phyloP scores from a whole-genome alignment of 2,329 filamentous ascomycete species.

The Chaetomium olivaceum region DNA sequence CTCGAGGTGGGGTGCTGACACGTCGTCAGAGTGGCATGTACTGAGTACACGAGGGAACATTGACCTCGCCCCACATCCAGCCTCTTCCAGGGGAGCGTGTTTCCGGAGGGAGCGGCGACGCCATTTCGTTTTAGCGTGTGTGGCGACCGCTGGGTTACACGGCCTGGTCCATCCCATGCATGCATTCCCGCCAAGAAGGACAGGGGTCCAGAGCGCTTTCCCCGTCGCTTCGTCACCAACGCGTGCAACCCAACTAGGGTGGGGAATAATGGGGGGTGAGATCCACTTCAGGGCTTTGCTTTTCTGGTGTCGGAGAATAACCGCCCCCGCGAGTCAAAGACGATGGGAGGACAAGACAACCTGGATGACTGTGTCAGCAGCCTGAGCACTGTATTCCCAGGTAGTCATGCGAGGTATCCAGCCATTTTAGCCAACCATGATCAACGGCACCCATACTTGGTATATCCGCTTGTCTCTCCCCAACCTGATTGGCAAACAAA shows the following conservation, averaged over 20 bases:
- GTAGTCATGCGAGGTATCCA: neutral
- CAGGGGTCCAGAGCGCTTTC: constrained; percentile 24
- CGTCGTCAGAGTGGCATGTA: constrained; percentile 15
- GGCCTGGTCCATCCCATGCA: constrained; percentile 29
- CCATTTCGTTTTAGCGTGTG: constrained; percentile 33
- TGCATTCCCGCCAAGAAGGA: constrained; percentile 28
- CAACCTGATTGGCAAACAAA: neutral
- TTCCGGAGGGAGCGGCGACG: constrained; percentile 34
- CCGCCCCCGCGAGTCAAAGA: neutral
- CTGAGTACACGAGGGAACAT: constrained; percentile 25
- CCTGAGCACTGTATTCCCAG: neutral
- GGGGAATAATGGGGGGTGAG: neutral
- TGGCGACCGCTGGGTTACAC: constrained; percentile 28
- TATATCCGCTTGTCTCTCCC: neutral
- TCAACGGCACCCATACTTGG: neutral
- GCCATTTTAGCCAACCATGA: neutral
- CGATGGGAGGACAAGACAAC: neutral
- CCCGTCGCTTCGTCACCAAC: constrained; percentile 26
- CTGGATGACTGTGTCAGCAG: neutral
- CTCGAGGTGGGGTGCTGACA: neutral
- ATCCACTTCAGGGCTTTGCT: neutral
- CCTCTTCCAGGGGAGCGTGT: constrained; percentile 30
- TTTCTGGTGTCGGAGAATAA: constrained; percentile 4
- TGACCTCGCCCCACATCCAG: constrained; percentile 22
- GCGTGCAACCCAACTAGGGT: constrained; percentile 11